A percentile compares a stretch with the other conserved stretches of the same genome.
Conservation (phyloP, 768 basidiomycete species). For the Amanita jacksonii region DNA sequence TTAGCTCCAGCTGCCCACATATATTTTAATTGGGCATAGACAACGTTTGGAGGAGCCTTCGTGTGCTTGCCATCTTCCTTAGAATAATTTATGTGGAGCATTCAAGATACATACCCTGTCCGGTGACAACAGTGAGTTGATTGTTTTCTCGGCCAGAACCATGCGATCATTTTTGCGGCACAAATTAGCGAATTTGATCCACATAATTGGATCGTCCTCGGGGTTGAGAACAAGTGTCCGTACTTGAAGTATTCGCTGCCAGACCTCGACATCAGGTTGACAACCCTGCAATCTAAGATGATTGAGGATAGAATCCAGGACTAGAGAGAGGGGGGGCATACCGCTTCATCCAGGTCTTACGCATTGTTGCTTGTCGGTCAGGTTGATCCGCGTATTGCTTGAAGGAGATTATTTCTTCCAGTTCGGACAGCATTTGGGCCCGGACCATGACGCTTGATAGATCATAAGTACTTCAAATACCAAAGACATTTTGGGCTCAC, state of each 20-base stretch:
- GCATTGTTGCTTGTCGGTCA: conserved; percentile 82
- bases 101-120: conserved; percentile 38
- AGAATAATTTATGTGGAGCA: background rate
- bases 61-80: conserved; percentile 35
- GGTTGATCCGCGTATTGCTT: conserved; percentile 93
- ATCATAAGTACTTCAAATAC: background rate
- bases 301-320: background rate
- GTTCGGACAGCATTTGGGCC: conserved; percentile 95
- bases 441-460: conserved; percentile 79
- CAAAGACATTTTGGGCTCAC: conserved; percentile 33
- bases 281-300: conserved; percentile 75
- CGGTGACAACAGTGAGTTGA: conserved; percentile 81
- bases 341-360: conserved; percentile 98
- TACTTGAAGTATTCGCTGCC: conserved; percentile 96
- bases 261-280: conserved; percentile 97
- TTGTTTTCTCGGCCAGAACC: conserved; percentile 92
- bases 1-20: conserved; percentile 86
- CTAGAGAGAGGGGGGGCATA: conserved; percentile 20
- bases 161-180: conserved; percentile 94
- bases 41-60: conserved; percentile 89
- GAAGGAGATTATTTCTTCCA: conserved; percentile 95
- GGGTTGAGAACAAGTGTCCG: conserved; percentile 89
- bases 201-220: conserved; percentile 92
- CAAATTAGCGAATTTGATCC: conserved; percentile 98
- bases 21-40: conserved; percentile 92